phyloP scores from a whole-genome alignment of 805 yeast species.

The Lachancea fermentati region DNA sequence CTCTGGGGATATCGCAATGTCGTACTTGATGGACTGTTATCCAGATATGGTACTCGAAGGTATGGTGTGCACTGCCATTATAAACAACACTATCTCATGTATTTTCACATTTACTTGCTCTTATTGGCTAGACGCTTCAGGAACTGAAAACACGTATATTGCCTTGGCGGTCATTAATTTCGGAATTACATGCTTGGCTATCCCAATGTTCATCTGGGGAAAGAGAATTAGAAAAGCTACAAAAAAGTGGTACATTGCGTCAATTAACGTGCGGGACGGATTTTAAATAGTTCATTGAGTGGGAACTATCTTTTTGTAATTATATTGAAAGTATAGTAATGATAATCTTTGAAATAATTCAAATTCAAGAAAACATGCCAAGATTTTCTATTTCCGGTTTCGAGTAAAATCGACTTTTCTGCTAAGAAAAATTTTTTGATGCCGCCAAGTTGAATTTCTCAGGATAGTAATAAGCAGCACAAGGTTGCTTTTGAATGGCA shows the following conservation, averaged over 20 bases:
- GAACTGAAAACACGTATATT: conserved; percentile 54
- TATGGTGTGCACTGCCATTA: conserved; percentile 62
- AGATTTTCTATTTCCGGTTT: no score
- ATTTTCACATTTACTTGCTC: conserved; percentile 63
- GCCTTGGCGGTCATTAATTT: conserved; percentile 57
- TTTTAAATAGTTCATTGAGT: no score
- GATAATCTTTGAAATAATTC: no score
- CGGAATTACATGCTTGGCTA: conserved; percentile 48
- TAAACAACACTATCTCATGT: conserved; percentile 60
- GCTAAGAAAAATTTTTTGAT: no score
- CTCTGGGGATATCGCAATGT: conserved; percentile 65
- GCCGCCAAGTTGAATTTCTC: no score
- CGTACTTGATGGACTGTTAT: conserved; percentile 60
- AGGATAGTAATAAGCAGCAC: no score
- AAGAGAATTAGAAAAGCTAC: conserved; percentile 55
- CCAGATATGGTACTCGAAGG: conserved; percentile 68
- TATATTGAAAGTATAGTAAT: no score
- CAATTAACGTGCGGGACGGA: conserved; percentile 50
- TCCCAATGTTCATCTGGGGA: conserved; percentile 58
- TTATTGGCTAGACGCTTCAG: conserved; percentile 50
- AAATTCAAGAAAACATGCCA: no score
- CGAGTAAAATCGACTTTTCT: no score
- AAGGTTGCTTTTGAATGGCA: no score
- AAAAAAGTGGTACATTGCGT: conserved; percentile 47
- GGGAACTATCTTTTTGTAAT: no score